Conservation (phyloP, 2,329 filamentous ascomycete genomes). For the Diplodia sapinea region DNA sequence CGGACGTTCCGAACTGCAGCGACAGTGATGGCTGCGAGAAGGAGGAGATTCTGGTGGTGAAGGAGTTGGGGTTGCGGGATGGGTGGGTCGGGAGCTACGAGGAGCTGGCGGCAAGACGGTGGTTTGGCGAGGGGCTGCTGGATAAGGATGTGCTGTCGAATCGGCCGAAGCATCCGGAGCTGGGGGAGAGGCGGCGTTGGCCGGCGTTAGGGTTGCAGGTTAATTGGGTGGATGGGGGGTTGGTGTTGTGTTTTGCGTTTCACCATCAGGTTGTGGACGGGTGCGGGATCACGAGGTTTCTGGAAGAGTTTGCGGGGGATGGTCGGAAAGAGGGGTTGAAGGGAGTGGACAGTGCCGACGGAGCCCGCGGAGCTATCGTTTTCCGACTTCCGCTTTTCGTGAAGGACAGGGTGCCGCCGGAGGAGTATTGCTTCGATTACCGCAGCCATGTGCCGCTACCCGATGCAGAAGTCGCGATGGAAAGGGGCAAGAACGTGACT, state of each 20-base stretch:
- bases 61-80: too few species aligned
- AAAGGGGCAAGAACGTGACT: neutral
- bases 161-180: neutral
- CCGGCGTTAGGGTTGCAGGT: conserved; percentile 15
- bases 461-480: neutral
- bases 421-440: neutral
- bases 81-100: too few species aligned
- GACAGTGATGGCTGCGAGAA: too few species aligned
- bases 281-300: neutral
- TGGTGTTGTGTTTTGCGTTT: conserved; percentile 18
- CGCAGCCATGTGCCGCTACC: neutral
- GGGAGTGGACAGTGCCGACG: neutral
- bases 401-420: neutral
- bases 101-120: too few species aligned
- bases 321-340: neutral
- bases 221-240: conserved; percentile 4
- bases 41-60: too few species aligned
- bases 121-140: too few species aligned
- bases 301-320: neutral
- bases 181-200: too few species aligned
- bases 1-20: too few species aligned
- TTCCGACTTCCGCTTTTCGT: neutral
- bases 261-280: conserved; percentile 12
- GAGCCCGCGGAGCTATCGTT: neutral
- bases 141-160: neutral